phyloP scores from a whole-genome alignment of 164 flowering plant species.

The Santalum album region DNA sequence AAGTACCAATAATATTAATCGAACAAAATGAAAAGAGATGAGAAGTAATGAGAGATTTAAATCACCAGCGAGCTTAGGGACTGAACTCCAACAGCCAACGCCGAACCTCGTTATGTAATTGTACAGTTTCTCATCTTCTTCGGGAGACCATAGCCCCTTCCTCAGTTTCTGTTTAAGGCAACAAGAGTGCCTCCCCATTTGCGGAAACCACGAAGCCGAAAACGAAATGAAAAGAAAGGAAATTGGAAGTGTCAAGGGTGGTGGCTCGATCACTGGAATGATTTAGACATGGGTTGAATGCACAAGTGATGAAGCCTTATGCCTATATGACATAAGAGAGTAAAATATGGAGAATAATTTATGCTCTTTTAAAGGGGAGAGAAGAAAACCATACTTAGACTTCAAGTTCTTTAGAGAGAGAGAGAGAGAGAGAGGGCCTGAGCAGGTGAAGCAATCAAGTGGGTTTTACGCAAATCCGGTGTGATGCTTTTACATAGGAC shows the following conservation, averaged over 20 bases:
- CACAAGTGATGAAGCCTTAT: background rate
- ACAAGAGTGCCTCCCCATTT: conserved; percentile 66
- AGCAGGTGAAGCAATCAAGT: conserved; percentile 61
- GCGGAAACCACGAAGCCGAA: background rate
- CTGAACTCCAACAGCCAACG: conserved; percentile 92
- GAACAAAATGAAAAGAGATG: background rate
- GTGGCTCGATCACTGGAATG: background rate
- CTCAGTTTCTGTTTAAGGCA: conserved; percentile 59
- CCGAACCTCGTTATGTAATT: conserved; percentile 65
- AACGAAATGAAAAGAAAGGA: background rate
- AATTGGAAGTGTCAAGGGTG: background rate
- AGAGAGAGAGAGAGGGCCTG: conserved; percentile 11
- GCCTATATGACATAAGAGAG: background rate
- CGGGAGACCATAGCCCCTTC: conserved; percentile 92
- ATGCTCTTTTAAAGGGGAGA: conserved; percentile 23
- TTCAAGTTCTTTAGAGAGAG: conserved; percentile 48
- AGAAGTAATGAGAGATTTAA: background rate
- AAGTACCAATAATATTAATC: too few species aligned
- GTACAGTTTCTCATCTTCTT: conserved; percentile 81
- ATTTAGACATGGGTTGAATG: conserved; percentile 1
- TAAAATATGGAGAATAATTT: conserved; percentile 8
- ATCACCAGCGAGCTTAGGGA: conserved; percentile 77
- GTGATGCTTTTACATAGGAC: conserved; percentile 32
- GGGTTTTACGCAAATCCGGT: conserved; percentile 68
- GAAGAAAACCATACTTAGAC: conserved; percentile 46